phyloP scores from a whole-genome alignment of 768 basidiomycete species.

The Phylloporus sp. region DNA sequence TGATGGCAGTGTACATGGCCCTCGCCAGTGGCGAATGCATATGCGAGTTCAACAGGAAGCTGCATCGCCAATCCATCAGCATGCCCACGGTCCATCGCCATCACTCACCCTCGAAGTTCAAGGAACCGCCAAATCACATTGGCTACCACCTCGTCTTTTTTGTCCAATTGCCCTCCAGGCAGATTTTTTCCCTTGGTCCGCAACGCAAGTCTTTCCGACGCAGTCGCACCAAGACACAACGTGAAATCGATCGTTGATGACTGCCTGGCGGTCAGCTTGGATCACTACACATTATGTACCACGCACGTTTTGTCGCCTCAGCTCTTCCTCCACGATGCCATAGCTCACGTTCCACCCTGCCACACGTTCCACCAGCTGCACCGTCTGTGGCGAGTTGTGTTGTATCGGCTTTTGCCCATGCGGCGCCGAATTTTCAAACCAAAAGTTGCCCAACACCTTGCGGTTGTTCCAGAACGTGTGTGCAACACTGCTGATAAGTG shows the following conservation, averaged over 20 bases:
- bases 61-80: conserved; percentile 31
- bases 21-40: conserved; percentile 86
- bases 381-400: conserved; percentile 77
- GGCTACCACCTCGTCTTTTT: conserved; percentile 97
- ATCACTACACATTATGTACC: conserved; percentile 15
- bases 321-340: conserved; percentile 84
- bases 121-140: conserved; percentile 99
- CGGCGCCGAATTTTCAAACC: conserved; percentile 60
- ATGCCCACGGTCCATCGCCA: not conserved
- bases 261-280: conserved; percentile 41
- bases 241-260: conserved; percentile 97
- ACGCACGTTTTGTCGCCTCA: conserved; percentile 93
- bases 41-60: conserved; percentile 87
- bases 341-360: conserved; percentile 87
- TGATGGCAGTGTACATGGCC: conserved; percentile 84
- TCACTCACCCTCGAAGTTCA: conserved; percentile 80
- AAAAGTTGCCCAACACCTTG: conserved; percentile 69
- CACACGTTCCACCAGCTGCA: conserved; percentile 84
- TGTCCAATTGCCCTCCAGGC: conserved; percentile 62
- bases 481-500: conserved; percentile 76
- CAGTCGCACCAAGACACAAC: conserved; percentile 89
- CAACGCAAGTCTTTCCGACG: conserved; percentile 70
- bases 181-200: conserved; percentile 72
- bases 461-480: conserved; percentile 79
- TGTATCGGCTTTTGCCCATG: conserved; percentile 54